These are phyloP conservation scores for Tetradesmus lagerheimii DNA, from an alignment of 139 green algal species.

Conservation along the genomic window DNA sequence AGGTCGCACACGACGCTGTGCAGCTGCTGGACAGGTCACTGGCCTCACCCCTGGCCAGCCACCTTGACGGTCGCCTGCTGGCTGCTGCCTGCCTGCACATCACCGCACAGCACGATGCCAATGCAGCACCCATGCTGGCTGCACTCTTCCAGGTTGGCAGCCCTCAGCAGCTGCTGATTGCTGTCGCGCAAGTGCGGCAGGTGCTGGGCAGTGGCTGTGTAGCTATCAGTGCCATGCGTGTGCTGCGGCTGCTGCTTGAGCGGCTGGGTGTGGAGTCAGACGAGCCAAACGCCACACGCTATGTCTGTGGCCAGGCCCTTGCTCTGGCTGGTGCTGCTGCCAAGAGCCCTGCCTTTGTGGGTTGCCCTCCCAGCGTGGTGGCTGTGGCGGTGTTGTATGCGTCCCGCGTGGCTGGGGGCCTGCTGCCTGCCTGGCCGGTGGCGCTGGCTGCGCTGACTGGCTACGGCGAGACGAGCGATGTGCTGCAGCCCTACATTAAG, in stretches of 20 bases:
- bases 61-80: conserved; percentile 45
- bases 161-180: conserved; percentile 9
- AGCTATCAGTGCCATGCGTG: conserved; percentile 60
- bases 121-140: background rate
- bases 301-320: conserved; percentile 26
- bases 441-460: conserved; percentile 33
- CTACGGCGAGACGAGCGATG: background rate
- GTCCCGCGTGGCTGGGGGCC: conserved; percentile 32
- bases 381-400: conserved; percentile 71
- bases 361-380: conserved; percentile 70
- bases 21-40: conserved; percentile 66
- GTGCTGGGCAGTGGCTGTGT: conserved; percentile 28
- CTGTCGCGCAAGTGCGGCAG: background rate
- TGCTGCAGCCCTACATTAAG: conserved; percentile 37
- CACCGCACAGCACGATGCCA: conserved; percentile 17
- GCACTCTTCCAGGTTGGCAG: background rate
- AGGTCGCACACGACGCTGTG: conserved; percentile 67
- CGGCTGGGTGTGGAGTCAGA: conserved; percentile 50
- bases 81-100: conserved; percentile 54
- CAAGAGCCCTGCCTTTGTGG: conserved; percentile 62
- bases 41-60: conserved; percentile 35
- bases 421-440: conserved; percentile 36
- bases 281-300: background rate
- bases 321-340: background rate
- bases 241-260: conserved; percentile 65